Percentiles rank a stretch among this genome's conserved stretches.
These are phyloP conservation scores for Populus tomentosa DNA, from an alignment of 441 rosid genomes.

Conservation along the genomic window DNA sequence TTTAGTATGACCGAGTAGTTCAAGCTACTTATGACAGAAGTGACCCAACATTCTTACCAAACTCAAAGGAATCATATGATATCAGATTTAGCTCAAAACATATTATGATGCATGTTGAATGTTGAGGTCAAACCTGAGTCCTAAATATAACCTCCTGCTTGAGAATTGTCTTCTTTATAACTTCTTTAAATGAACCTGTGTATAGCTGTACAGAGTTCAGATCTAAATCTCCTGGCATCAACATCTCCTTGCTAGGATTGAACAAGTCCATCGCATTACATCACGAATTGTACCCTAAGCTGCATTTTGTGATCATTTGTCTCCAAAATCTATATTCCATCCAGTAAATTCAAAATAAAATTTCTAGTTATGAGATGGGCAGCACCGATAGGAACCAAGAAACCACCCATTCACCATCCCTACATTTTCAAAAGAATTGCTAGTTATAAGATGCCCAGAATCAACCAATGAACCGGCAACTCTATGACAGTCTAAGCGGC, in stretches of 20 bases:
- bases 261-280: constrained; percentile 8
- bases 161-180: constrained; percentile 36
- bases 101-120: no score
- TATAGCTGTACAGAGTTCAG: constrained; percentile 24
- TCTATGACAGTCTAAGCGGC: not conserved
- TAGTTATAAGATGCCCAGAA: not conserved
- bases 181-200: constrained; percentile 27
- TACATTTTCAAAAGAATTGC: not conserved
- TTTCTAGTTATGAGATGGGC: not conserved
- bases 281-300: constrained; percentile 7
- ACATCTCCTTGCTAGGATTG: constrained; percentile 21
- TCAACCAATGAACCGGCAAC: not conserved
- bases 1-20: not conserved
- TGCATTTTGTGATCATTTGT: not conserved
- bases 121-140: constrained; percentile 36
- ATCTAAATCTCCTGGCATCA: constrained; percentile 33
- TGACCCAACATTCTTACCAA: not conserved
- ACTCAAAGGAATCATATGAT: constrained; percentile 1
- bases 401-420: not conserved
- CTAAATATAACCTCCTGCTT: constrained; percentile 39
- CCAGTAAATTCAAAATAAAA: not conserved
- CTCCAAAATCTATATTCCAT: not conserved
- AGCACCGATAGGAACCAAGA: not conserved
- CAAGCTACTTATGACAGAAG: not conserved
- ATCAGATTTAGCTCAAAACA: constrained; percentile 3